Evolutionary conservation across 371 early-diverging fungal species (phyloP), one percentile per base, ranked within the genome.

Genomic region (Actinomortierella wolfii): DNA sequence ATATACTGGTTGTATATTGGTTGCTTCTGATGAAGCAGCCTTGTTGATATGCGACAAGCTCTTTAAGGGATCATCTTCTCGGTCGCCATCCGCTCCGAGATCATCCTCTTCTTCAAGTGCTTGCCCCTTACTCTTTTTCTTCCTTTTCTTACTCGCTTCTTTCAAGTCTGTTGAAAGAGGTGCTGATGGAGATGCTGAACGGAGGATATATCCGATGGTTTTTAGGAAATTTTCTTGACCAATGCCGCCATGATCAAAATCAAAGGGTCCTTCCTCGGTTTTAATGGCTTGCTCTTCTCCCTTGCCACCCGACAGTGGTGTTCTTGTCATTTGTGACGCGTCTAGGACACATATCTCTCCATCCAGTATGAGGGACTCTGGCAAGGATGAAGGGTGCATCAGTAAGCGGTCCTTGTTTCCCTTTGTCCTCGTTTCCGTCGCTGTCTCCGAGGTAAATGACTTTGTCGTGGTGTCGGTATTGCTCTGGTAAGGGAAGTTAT

Each of bases 281-380:
- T 15, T 20, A n/a, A 13, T 23, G 0, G 13, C 54, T 34, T 34
- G 34, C 34, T 34, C 34, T 34, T 34, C 11, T 34, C 34, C 34
- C 34, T 34, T 4, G 34, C 11, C 34, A 11, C 34, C 34, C 11
- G 34, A 34, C 4, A 34, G 34, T 11, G 34, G 34, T 6, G 34
- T 34, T 34, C 34, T 4, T 34, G 34, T 34, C 34, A 34, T 34
- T 11, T 34, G 34, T 11, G 34, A 34, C 34, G 34, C 34, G 34
- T 34, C 34, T 41, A 80, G 81, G 0, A 80, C 79, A 44, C 86
- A 87, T 15, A 87, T 53, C 46, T 87, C 87, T 6, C 87, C 87
- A 56, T 87, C 87, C 41, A 87, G 53, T 5, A 84, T 76, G 54
- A 83, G 64, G 0, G 63, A 46, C 0, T 56, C 59, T 41, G 62